These are phyloP conservation scores for Chrysoporthe deuterocubensis DNA, from an alignment of 2,329 filamentous ascomycete species.

Conservation along the genomic window DNA sequence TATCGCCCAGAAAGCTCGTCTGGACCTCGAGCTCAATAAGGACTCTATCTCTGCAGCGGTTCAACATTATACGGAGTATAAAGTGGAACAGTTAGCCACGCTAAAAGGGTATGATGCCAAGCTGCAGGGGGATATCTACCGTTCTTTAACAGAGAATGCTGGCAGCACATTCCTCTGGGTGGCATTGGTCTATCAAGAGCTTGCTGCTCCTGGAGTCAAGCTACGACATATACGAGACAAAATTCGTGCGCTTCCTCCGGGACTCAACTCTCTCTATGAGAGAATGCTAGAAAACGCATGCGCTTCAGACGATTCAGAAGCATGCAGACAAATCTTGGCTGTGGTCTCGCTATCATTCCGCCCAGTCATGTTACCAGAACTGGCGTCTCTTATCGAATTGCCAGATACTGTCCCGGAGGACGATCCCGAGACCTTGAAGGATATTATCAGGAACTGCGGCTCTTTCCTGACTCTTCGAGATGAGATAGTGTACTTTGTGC, in stretches of 20 bases:
- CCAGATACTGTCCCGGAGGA: constrained; percentile 11
- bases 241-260: constrained; percentile 38
- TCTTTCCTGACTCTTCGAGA: constrained; percentile 45
- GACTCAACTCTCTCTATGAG: constrained; percentile 43
- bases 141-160: constrained; percentile 38
- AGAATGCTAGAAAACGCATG: constrained; percentile 43
- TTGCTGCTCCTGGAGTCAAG: constrained; percentile 26
- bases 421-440: constrained; percentile 21
- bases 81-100: constrained; percentile 37
- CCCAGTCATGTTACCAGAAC: constrained; percentile 43
- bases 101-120: constrained; percentile 35
- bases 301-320: constrained; percentile 26
- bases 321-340: constrained; percentile 36
- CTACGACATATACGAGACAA: constrained; percentile 19
- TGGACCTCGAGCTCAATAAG: constrained; percentile 45
- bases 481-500: constrained; percentile 11
- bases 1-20: constrained; percentile 31
- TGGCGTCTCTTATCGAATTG: constrained; percentile 34
- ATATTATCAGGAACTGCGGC: constrained; percentile 41
- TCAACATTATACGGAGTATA: constrained; percentile 38
- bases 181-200: constrained; percentile 43
- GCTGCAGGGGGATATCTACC: constrained; percentile 28
- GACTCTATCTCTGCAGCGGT: constrained; percentile 19
- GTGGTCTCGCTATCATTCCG: constrained; percentile 38
- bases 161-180: constrained; percentile 51